Conservation (phyloP, 179 eudicot genomes). For the Carnegiea gigantea region DNA sequence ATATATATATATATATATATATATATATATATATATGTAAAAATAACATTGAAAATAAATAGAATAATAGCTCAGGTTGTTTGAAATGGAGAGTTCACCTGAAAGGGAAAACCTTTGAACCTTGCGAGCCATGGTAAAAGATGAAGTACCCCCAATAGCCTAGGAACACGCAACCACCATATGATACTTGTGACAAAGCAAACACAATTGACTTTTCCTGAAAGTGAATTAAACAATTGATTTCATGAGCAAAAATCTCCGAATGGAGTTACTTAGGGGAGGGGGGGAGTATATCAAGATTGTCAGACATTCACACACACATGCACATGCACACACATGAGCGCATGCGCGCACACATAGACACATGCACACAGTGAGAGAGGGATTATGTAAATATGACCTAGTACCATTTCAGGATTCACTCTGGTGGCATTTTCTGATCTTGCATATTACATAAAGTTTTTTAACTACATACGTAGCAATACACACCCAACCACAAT, state of each 20-base stretch:
- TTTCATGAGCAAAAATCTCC: conserved; percentile 3
- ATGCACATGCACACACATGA: no score
- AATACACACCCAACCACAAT: neutral
- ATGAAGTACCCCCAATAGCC: conserved; percentile 96
- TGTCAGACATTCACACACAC: no score
- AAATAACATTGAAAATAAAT: neutral
- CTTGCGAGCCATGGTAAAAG: conserved; percentile 41
- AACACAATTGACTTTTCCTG: conserved; percentile 89
- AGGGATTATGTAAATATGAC: no score
- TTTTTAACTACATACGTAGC: no score
- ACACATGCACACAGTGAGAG: no score
- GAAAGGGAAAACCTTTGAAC: conserved; percentile 72
- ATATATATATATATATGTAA: no score
- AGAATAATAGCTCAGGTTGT: neutral
- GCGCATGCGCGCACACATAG: no score
- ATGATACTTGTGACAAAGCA: conserved; percentile 83
- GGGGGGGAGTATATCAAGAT: neutral
- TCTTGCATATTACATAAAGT: no score
- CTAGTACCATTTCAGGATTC: no score
- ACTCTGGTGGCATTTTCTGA: no score
- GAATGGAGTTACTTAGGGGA: neutral
- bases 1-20: no score
- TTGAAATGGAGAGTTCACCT: conserved; percentile 45
- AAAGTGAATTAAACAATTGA: conserved; percentile 13
- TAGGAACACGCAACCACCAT: conserved; percentile 75